Evolutionary conservation across 176 grass and related monocot genomes (phyloP).

Genomic region (Guadua angustifolia): DNA sequence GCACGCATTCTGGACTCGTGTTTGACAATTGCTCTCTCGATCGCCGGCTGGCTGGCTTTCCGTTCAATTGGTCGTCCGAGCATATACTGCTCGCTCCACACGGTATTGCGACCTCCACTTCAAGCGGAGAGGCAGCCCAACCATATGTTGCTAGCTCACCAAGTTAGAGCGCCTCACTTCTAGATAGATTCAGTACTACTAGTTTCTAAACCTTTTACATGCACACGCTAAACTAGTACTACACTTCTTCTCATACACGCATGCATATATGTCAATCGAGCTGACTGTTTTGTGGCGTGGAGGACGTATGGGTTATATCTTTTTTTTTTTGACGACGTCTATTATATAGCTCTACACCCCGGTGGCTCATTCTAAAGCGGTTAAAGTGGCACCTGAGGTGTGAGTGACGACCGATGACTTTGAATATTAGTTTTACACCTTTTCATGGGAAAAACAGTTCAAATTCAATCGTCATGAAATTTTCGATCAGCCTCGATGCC

Average conservation of each 20-base stretch:
- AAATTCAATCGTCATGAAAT: neutral
- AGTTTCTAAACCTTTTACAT: neutral
- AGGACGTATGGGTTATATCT: neutral
- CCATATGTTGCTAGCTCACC: constrained; percentile 14
- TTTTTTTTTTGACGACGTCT: constrained; percentile 45
- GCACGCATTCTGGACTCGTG: neutral
- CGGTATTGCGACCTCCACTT: constrained; percentile 51
- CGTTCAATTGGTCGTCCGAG: constrained; percentile 19
- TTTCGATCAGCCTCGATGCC: neutral
- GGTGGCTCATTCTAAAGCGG: constrained; percentile 45
- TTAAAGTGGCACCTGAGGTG: constrained; percentile 48
- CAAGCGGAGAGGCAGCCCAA: neutral
- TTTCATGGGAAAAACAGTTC: neutral
- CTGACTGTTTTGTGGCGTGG: constrained; percentile 29
- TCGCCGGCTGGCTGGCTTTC: neutral
- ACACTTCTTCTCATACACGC: neutral
- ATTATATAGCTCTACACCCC: neutral
- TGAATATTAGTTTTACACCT: neutral
- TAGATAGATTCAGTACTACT: neutral
- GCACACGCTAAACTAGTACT: neutral
- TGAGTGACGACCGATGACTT: constrained; percentile 34
- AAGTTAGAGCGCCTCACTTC: neutral
- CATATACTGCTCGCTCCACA: constrained; percentile 8
- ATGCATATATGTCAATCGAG: constrained; percentile 34
- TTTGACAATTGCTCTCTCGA: constrained; percentile 8